These are phyloP conservation scores for Aspergillus heteromorphus DNA, from an alignment of 495 filamentous ascomycete species.

Conservation along the genomic window DNA sequence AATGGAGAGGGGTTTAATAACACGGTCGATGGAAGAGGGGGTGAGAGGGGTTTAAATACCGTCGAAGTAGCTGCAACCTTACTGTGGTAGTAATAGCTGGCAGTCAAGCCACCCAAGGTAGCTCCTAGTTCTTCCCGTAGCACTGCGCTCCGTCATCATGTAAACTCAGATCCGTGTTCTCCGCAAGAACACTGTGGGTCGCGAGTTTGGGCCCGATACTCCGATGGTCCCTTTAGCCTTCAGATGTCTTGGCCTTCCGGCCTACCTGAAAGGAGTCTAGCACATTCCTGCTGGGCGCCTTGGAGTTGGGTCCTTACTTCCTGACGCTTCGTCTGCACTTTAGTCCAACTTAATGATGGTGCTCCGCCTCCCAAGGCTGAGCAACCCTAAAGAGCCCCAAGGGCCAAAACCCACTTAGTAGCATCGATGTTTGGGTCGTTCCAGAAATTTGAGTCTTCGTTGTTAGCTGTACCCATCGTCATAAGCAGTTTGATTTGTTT, in stretches of 20 bases:
- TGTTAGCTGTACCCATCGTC: no score
- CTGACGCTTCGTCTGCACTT: not conserved
- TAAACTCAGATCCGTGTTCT: not conserved
- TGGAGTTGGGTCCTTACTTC: not conserved
- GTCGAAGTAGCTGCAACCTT: not conserved
- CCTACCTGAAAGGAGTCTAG: not conserved
- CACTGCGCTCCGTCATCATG: not conserved
- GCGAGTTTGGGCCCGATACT: not conserved
- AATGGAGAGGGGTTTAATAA: conserved; percentile 3
- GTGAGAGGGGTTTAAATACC: not conserved
- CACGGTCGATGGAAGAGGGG: not conserved
- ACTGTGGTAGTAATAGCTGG: no score
- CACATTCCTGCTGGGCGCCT: not conserved
- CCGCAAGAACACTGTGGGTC: not conserved
- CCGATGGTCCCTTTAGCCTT: not conserved
- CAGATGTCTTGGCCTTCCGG: not conserved
- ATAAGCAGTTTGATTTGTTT: no score
- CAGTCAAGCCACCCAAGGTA: not conserved
- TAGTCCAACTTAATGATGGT: not conserved
- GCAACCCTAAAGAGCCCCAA: conserved; percentile 12
- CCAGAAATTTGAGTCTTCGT: no score
- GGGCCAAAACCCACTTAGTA: not conserved
- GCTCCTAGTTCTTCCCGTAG: not conserved
- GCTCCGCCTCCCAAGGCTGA: conserved; percentile 18
- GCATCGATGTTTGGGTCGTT: no score